Percentiles rank a stretch among this genome's conserved stretches.
These are phyloP conservation scores for Glutinoglossum americanum DNA, from an alignment of 495 filamentous ascomycete species.

Conservation along the genomic window DNA sequence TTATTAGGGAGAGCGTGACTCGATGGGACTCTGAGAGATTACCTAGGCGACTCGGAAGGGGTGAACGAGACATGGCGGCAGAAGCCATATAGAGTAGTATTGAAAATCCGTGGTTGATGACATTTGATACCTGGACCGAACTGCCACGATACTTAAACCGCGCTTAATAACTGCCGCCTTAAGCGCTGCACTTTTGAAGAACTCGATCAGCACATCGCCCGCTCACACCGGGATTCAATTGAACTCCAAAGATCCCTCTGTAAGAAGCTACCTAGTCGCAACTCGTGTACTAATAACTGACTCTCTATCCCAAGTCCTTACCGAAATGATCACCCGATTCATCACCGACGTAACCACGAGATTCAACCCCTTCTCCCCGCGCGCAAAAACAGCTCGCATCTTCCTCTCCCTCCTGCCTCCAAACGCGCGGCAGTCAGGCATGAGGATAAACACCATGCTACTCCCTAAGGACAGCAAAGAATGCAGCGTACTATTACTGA, in stretches of 20 bases:
- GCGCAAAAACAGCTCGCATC: constrained; percentile 56
- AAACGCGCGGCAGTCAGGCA: constrained; percentile 40
- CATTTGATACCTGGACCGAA: not conserved
- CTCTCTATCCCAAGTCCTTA: not conserved
- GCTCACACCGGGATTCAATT: not conserved
- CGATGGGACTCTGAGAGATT: constrained; percentile 45
- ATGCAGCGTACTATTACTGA: constrained; percentile 43
- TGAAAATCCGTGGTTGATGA: not conserved
- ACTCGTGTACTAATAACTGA: not conserved
- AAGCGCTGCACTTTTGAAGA: not conserved
- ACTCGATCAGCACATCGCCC: not conserved
- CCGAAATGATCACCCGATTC: constrained; percentile 67
- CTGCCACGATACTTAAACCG: not conserved
- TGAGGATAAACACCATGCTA: constrained; percentile 62
- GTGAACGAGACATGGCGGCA: constrained; percentile 3
- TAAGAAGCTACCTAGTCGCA: not conserved
- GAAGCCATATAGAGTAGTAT: not conserved
- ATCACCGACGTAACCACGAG: constrained; percentile 61
- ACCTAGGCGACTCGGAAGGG: constrained; percentile 42
- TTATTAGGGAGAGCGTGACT: constrained; percentile 50
- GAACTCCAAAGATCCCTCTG: not conserved
- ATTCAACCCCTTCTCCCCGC: constrained; percentile 79
- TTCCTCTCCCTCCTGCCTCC: constrained; percentile 78
- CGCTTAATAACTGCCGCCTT: not conserved
- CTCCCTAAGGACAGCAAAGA: constrained; percentile 39